These are phyloP conservation scores for Rosa multiflora DNA, from an alignment of 306 rosid genomes.

Conservation along the genomic window DNA sequence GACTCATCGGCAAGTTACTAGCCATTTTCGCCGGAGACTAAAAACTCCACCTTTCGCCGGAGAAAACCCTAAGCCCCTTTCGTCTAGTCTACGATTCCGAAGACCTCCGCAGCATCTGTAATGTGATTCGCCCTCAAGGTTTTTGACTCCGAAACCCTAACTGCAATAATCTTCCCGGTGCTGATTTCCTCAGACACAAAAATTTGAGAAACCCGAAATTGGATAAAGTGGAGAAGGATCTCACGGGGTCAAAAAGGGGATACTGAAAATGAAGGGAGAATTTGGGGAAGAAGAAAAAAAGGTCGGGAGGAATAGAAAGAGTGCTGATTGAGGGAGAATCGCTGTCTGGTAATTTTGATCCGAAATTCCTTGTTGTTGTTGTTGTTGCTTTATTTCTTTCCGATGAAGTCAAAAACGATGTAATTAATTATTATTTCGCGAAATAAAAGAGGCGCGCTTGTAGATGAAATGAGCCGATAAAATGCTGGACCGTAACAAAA, in stretches of 20 bases:
- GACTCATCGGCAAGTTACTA: conserved; percentile 67
- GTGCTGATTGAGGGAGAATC: neutral
- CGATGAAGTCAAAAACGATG: neutral
- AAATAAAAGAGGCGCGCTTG: neutral
- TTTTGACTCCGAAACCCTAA: conserved; percentile 1
- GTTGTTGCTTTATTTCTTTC: neutral
- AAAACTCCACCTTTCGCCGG: neutral
- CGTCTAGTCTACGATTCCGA: neutral
- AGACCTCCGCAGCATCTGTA: neutral
- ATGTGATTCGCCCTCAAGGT: neutral
- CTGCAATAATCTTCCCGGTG: neutral
- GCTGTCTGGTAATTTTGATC: neutral
- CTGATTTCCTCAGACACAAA: neutral
- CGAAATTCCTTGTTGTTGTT: neutral
- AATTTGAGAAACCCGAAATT: neutral
- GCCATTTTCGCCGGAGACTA: conserved; percentile 62
- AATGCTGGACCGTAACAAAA: neutral
- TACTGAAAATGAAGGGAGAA: neutral
- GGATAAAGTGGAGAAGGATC: neutral
- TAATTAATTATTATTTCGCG: neutral
- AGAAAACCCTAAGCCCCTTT: neutral
- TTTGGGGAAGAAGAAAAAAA: neutral
- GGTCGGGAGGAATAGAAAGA: neutral
- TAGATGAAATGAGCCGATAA: neutral
- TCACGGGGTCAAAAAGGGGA: neutral